A percentile compares a stretch with the other conserved stretches of the same genome.
These are phyloP conservation scores for Salix brachista DNA, from an alignment of 345 rosid genomes.

Conservation along the genomic window DNA sequence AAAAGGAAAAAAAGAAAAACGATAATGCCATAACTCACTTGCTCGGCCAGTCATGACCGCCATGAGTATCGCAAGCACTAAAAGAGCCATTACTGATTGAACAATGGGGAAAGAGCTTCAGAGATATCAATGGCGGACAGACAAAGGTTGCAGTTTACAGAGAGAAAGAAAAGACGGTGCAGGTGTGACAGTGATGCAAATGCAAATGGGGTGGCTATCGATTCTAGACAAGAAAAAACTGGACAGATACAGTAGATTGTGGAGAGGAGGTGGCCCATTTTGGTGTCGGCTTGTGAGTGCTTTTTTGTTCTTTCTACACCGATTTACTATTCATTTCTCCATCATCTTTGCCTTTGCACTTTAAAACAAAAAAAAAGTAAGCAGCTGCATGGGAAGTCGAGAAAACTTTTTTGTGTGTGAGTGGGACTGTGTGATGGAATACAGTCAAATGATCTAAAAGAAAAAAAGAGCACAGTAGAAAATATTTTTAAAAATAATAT, in stretches of 20 bases:
- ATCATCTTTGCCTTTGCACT: neutral
- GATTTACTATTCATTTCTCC: neutral
- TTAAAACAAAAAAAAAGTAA: neutral
- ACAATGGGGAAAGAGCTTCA: neutral
- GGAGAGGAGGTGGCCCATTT: neutral
- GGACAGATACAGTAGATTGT: neutral
- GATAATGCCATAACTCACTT: slow-evolving; percentile 6
- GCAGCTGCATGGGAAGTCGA: neutral
- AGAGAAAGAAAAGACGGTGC: neutral
- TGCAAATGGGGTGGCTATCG: neutral
- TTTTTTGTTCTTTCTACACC: neutral
- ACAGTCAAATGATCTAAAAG: too few relatives aligned
- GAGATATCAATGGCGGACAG: neutral
- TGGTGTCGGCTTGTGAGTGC: slow-evolving; percentile 7
- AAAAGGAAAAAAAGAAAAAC: neutral
- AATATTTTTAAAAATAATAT: too few relatives aligned
- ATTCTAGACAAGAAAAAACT: slow-evolving; percentile 1
- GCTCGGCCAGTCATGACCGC: slow-evolving; percentile 27
- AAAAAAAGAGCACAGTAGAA: too few relatives aligned
- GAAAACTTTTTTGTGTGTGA: neutral
- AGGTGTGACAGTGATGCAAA: neutral
- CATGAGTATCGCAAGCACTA: slow-evolving; percentile 18
- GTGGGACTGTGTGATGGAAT: too few relatives aligned
- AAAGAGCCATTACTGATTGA: slow-evolving; percentile 6
- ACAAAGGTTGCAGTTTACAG: neutral